Percentiles rank a stretch among this genome's conserved stretches.
Conservation (phyloP, 2,329 filamentous ascomycete genomes). For the Mariannaea elegans region DNA sequence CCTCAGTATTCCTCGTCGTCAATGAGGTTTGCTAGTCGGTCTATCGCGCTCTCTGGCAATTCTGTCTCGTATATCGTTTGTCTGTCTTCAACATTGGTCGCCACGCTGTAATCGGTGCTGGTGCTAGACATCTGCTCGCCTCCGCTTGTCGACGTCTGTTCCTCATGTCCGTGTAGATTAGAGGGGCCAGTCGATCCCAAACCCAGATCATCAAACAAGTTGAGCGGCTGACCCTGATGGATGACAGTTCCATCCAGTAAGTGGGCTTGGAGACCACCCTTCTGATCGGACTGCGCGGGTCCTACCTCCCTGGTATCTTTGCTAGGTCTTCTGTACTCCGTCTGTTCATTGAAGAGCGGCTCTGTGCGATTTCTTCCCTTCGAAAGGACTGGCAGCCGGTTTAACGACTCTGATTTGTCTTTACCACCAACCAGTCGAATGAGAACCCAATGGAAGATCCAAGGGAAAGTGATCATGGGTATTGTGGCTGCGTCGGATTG, state of each 20-base stretch:
- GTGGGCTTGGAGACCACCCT: slow-evolving; percentile 19
- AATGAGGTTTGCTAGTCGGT: slow-evolving; percentile 31
- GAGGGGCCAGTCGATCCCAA: neutral
- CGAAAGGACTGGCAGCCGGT: slow-evolving; percentile 24
- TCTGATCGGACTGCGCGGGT: slow-evolving; percentile 6
- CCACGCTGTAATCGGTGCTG: neutral
- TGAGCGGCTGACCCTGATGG: slow-evolving; percentile 31
- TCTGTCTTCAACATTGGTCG: neutral
- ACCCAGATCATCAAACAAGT: slow-evolving; percentile 26
- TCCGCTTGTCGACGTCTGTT: neutral
- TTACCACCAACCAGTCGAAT: slow-evolving; percentile 43
- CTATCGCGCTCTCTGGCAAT: slow-evolving; percentile 27
- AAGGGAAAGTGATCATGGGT: slow-evolving; percentile 93
- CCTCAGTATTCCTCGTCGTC: slow-evolving; percentile 8
- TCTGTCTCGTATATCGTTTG: slow-evolving; percentile 1
- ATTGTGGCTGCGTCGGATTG: slow-evolving; percentile 57
- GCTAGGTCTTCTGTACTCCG: neutral
- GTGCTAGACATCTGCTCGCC: neutral
- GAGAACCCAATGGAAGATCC: slow-evolving; percentile 79
- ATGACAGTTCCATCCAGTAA: slow-evolving; percentile 31
- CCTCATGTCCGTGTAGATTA: neutral
- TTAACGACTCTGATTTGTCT: slow-evolving; percentile 33
- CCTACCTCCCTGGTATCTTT: neutral
- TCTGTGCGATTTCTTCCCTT: neutral
- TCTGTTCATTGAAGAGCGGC: neutral